Conservation (phyloP, 805 yeast genomes). For the Maudiozyma turicensis region DNA sequence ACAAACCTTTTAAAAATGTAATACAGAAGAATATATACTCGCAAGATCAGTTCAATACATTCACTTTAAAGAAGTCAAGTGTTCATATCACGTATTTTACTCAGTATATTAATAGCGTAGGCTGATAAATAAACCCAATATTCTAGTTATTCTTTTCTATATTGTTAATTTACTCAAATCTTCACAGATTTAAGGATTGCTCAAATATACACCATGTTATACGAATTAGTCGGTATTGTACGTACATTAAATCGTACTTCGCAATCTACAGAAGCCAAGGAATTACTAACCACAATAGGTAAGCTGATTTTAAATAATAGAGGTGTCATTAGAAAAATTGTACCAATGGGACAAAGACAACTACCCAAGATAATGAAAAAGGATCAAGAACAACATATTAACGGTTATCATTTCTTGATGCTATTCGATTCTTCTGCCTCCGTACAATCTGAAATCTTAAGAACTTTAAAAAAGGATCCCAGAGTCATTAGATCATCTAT, state of each 20-base stretch:
- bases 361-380: conserved; percentile 76
- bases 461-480: conserved; percentile 80
- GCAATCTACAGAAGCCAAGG: conserved; percentile 53
- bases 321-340: conserved; percentile 83
- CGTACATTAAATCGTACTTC: conserved; percentile 56
- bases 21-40: too few species aligned
- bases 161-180: neutral
- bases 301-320: conserved; percentile 75
- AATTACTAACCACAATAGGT: conserved; percentile 60
- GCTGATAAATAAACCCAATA: too few species aligned
- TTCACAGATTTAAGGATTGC: neutral
- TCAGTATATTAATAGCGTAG: too few species aligned
- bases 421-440: conserved; percentile 78
- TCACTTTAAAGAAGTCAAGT: too few species aligned
- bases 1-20: too few species aligned
- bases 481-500: conserved; percentile 76
- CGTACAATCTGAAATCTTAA: conserved; percentile 75
- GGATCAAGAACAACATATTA: conserved; percentile 82
- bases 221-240: conserved; percentile 84
- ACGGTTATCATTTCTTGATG: conserved; percentile 81
- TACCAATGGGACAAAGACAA: conserved; percentile 61
- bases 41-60: too few species aligned
- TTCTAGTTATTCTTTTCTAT: neutral
- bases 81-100: too few species aligned
- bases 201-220: conserved; percentile 45